A percentile compares a stretch with the other conserved stretches of the same genome.
phyloP scores from a whole-genome alignment of 495 filamentous ascomycete species.

The Aspergillus haitiensis region DNA sequence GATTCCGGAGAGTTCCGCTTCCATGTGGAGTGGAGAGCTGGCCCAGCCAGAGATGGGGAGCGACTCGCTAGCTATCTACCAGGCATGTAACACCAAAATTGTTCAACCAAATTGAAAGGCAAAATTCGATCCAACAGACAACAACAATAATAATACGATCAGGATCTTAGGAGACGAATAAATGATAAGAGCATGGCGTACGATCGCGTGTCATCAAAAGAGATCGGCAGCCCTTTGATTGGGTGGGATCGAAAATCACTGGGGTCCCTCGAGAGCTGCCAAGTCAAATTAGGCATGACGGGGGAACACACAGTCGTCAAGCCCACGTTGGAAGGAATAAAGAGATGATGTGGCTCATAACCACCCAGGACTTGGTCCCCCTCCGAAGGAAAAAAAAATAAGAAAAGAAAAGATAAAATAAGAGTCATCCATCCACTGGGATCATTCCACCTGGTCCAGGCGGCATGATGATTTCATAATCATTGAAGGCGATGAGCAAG shows the following conservation, averaged over 20 bases:
- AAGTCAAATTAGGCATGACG: background rate
- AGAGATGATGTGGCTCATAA: background rate
- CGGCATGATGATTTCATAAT: background rate
- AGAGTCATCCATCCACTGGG: background rate
- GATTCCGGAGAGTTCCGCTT: slow-evolving; percentile 14
- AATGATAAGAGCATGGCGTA: background rate
- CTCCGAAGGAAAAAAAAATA: background rate
- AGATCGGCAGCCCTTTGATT: background rate
- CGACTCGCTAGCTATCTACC: background rate
- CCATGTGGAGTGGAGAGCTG: background rate
- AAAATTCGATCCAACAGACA: no score
- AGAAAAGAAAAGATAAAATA: background rate
- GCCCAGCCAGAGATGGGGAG: background rate
- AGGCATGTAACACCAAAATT: background rate
- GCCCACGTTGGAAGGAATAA: slow-evolving; percentile 1
- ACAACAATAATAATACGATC: no score
- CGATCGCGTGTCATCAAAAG: background rate
- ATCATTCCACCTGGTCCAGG: background rate
- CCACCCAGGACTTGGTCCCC: background rate
- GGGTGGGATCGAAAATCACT: background rate
- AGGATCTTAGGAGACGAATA: no score
- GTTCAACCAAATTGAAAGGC: background rate
- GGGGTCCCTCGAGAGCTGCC: background rate
- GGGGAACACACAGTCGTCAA: background rate
- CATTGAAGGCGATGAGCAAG: background rate